Evolutionary conservation across 108 stramenopile genomes (phyloP).

Genomic region (Heterococcus sp.): DNA sequence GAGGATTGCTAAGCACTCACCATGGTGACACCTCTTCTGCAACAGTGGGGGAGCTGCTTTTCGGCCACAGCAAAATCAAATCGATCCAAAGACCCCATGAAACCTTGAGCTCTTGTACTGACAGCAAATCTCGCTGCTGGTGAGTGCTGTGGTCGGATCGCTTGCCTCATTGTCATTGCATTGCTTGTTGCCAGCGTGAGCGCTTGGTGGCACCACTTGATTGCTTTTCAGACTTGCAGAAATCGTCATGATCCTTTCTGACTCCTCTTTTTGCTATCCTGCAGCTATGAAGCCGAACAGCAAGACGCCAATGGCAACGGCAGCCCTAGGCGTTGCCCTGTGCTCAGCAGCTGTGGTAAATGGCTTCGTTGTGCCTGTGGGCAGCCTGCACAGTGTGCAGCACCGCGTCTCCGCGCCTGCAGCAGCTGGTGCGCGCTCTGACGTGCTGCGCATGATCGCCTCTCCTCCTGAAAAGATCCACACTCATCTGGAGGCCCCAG

Average conservation of each 20-base stretch:
- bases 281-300: background rate
- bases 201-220: too few relatives aligned
- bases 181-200: too few relatives aligned
- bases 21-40: too few relatives aligned
- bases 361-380: background rate
- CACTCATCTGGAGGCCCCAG: too few relatives aligned
- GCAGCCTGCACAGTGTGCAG: background rate
- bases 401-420: background rate
- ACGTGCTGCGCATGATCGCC: constrained; percentile 17
- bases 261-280: background rate
- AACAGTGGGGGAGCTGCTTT: too few relatives aligned
- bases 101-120: too few relatives aligned
- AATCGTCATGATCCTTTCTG: background rate
- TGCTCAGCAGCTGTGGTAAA: background rate
- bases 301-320: background rate
- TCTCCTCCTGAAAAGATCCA: constrained; percentile 11
- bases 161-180: background rate
- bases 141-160: background rate
- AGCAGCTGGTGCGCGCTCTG: background rate
- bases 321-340: background rate
- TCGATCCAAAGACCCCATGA: too few relatives aligned
- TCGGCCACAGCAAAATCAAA: too few relatives aligned
- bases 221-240: background rate
- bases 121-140: too few relatives aligned
- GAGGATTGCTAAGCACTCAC: too few relatives aligned